Conservation (phyloP, 306 rosid genomes). For the Dryas octopetala region DNA sequence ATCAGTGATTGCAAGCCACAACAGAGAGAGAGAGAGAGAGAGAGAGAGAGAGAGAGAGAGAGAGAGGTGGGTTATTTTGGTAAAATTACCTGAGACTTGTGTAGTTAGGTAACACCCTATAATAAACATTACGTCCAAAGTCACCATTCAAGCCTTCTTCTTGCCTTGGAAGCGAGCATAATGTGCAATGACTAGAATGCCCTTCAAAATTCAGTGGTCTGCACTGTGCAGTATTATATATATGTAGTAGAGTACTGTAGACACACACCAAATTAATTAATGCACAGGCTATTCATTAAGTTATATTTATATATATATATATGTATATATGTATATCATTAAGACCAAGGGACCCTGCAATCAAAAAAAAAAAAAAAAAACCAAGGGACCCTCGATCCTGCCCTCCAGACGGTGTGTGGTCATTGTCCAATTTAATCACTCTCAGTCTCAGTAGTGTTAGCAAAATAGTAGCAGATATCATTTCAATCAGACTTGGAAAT, state of each 20-base stretch:
- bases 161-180: conserved; percentile 40
- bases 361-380: too few relatives aligned
- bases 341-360: too few relatives aligned
- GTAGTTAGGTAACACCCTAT: conserved; percentile 24
- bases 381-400: not conserved
- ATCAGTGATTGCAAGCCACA: conserved; percentile 6
- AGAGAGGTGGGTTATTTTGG: conserved; percentile 12
- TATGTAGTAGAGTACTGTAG: not conserved
- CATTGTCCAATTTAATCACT: conserved; percentile 15
- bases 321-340: not conserved
- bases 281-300: conserved; percentile 12
- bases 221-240: too few relatives aligned
- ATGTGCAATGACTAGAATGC: not conserved
- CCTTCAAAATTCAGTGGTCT: not conserved
- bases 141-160: conserved; percentile 24
- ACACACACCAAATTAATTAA: not conserved
- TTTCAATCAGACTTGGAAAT: not conserved
- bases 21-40: not conserved
- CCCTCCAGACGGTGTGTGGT: not conserved
- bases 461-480: not conserved
- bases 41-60: not conserved
- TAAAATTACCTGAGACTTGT: not conserved
- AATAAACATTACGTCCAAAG: conserved; percentile 11
- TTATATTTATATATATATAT: not conserved
- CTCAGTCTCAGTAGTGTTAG: not conserved